Percentiles rank a stretch among this genome's conserved stretches.
Evolutionary conservation across 768 basidiomycete species (phyloP).

Genomic region (Suillus subaureus): DNA sequence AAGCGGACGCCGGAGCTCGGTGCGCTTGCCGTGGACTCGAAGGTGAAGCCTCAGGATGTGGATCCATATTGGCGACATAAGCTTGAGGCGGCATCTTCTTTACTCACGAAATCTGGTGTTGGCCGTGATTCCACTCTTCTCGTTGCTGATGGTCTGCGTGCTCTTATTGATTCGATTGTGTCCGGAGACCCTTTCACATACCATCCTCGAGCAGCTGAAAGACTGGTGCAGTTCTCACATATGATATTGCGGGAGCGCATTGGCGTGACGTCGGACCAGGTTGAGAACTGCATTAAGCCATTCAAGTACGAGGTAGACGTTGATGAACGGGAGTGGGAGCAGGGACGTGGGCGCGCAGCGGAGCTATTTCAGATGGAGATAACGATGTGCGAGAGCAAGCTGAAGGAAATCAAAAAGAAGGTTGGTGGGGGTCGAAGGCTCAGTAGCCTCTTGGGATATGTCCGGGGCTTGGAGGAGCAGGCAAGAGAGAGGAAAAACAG

Average conservation of each 20-base stretch:
- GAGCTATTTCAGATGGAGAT: conserved; percentile 86
- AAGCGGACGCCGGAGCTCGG: conserved; percentile 79
- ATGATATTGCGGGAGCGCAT: conserved; percentile 91
- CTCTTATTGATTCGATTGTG: conserved; percentile 89
- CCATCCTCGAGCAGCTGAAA: conserved; percentile 88
- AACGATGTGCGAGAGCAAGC: conserved; percentile 78
- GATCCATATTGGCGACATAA: conserved; percentile 97
- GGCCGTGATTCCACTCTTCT: conserved; percentile 93
- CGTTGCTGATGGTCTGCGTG: conserved; percentile 90
- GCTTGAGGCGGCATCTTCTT: conserved; percentile 88
- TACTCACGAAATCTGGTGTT: conserved; percentile 94
- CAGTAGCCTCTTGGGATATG: conserved; percentile 75
- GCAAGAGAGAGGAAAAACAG: conserved; percentile 64
- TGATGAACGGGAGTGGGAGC: conserved; percentile 90
- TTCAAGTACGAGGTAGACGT: conserved; percentile 99
- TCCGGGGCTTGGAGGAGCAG: conserved; percentile 78
- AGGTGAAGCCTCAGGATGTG: conserved; percentile 70
- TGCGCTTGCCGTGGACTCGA: conserved; percentile 66
- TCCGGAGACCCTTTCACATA: conserved; percentile 87
- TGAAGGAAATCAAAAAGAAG: conserved; percentile 83
- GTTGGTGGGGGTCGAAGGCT: conserved; percentile 88
- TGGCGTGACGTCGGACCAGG: conserved; percentile 94
- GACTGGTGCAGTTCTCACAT: conserved; percentile 91
- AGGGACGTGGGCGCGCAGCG: conserved; percentile 73
- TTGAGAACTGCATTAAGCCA: conserved; percentile 99